phyloP scores from a whole-genome alignment of 2,329 filamentous ascomycete species.

The Paecilomyces formosus region DNA sequence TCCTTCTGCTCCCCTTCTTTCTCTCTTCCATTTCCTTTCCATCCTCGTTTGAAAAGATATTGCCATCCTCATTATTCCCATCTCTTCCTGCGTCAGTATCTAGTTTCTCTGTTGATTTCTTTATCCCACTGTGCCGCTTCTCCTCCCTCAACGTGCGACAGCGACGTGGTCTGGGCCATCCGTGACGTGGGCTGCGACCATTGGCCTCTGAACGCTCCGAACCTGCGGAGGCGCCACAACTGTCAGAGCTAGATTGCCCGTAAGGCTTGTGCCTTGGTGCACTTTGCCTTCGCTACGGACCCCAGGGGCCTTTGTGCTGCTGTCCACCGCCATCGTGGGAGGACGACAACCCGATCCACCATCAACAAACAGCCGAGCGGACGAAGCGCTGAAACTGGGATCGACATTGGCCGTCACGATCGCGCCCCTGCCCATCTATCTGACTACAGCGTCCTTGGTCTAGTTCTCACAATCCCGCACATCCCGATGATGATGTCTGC shows the following conservation, averaged over 20 bases:
- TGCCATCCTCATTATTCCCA: background rate
- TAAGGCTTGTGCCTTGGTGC: constrained; percentile 1
- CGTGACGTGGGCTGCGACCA: constrained; percentile 23
- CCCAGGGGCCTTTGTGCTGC: background rate
- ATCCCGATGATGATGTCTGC: background rate
- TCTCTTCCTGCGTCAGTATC: background rate
- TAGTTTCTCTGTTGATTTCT: background rate
- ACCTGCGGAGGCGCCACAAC: constrained; percentile 10
- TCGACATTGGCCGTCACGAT: background rate
- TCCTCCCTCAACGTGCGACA: background rate
- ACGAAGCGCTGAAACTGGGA: background rate
- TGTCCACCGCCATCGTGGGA: background rate
- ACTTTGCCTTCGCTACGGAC: background rate
- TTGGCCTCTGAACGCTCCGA: constrained; percentile 15
- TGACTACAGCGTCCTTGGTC: background rate
- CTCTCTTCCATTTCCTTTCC: background rate
- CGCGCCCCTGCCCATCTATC: background rate
- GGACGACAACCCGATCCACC: background rate
- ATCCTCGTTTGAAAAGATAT: background rate
- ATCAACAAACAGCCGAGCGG: background rate
- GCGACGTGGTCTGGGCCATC: background rate
- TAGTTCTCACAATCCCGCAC: background rate
- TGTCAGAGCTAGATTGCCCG: constrained; percentile 7
- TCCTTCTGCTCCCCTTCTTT: background rate
- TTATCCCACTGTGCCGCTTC: background rate